Percentiles rank a stretch among this genome's conserved stretches.
Evolutionary conservation across 1,139 yeast species (phyloP).

Genomic region (Suhomyces guaymorum): DNA sequence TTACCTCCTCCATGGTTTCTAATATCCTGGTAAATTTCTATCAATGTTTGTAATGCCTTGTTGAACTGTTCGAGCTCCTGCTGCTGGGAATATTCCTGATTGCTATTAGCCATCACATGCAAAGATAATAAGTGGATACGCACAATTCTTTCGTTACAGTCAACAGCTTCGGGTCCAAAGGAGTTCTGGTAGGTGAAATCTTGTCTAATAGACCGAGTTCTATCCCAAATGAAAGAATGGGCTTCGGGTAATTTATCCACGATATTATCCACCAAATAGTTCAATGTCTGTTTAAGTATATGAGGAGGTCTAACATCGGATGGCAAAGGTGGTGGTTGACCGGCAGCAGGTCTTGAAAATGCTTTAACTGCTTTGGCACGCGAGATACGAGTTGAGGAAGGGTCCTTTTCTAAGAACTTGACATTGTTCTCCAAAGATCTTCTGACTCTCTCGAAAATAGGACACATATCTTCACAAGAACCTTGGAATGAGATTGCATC

Average conservation of each 20-base stretch:
- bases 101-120: conserved; percentile 82
- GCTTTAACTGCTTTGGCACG: conserved; percentile 77
- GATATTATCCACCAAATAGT: conserved; percentile 66
- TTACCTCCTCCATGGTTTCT: conserved; percentile 69
- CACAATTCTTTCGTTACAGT: conserved; percentile 89
- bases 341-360: conserved; percentile 96
- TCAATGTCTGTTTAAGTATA: conserved; percentile 61
- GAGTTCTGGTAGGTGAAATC: conserved; percentile 96
- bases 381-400: conserved; percentile 62
- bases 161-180: conserved; percentile 90
- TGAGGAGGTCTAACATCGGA: conserved; percentile 96
- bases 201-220: conserved; percentile 96
- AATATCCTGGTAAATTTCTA: conserved; percentile 84
- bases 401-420: conserved; percentile 73
- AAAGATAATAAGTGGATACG: conserved; percentile 80
- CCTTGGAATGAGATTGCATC: conserved; percentile 91
- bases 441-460: conserved; percentile 86
- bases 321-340: conserved; percentile 97
- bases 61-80: conserved; percentile 94
- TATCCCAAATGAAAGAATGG: conserved; percentile 95
- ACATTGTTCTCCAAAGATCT: conserved; percentile 89
- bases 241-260: conserved; percentile 73
- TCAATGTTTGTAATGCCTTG: conserved; percentile 84
- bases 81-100: conserved; percentile 84
- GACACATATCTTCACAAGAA: conserved; percentile 92